Base-by-base conservation (phyloP, 352 stramenopile species). In the Phytophthora pisi region DNA sequence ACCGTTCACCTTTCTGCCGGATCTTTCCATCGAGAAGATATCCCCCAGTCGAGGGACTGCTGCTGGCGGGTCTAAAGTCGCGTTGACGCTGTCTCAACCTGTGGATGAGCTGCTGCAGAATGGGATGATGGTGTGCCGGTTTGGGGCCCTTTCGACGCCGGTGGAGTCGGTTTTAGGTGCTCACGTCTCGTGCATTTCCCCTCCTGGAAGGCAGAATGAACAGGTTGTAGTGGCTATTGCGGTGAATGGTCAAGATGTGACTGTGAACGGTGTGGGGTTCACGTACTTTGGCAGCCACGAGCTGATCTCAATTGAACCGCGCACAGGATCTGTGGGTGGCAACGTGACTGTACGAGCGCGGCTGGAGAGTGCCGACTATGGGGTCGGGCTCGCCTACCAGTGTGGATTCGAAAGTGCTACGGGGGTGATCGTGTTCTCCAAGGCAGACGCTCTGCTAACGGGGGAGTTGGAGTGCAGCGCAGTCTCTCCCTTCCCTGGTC, bases 1-100 rank as follows among this genome's bases (percentile, higher is more conserved):
- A 1, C 2, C 18, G 6, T 85, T 81, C 56, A 73, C 66, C 2
- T 81, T 72, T 49, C n/a, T 79, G 10, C 62, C 72, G 26, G 67
- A 75, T 36, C 6, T 82, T 4, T 36, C n/a, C n/a, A 59, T 86
- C 16, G 43, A 69, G 26, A 59, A 42, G 9, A 34, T 70, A 28
- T 47, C 20, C 11, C 75, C 78, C 26, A 64, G 31, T 24, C 49
- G 59, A 13, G 78, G 78, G 6, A 42, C 58, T 2, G 20, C 62
- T 20, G 24, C 36, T 31, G 78, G 78, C 31, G 73, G 72, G 18
- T 77, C 70, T 9, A 1, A 68, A 2, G 73, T 86, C 4, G 5
- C 51, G 4, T 43, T 83, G 40, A 67, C 51, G 15, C 49, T 82
- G 23, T 81, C 69, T 10, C 45, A 38, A 53, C 5, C 40, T 2